A percentile compares a stretch with the other conserved stretches of the same genome.
These are phyloP conservation scores for Chernovozyma sophiae-reginae DNA, from an alignment of 1,139 yeast species.

Conservation along the genomic window DNA sequence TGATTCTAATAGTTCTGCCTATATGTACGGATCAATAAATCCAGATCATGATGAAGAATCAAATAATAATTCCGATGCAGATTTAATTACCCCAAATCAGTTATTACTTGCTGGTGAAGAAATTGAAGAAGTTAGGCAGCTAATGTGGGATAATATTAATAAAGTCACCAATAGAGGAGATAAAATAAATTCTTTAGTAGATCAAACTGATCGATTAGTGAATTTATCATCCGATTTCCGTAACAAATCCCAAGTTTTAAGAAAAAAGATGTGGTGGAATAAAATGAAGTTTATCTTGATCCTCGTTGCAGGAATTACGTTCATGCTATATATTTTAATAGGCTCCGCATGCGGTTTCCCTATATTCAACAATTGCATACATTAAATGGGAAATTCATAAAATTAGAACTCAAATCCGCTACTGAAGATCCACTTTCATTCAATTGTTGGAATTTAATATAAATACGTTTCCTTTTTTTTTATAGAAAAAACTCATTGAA, in stretches of 20 bases:
- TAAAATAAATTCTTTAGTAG: constrained; percentile 66
- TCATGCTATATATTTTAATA: constrained; percentile 37
- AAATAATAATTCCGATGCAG: constrained; percentile 11
- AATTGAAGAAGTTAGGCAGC: constrained; percentile 49
- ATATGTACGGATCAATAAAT: constrained; percentile 32
- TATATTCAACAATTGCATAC: constrained; percentile 27
- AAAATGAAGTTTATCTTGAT: constrained; percentile 43
- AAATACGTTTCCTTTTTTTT: too few species aligned
- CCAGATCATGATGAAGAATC: constrained; percentile 15
- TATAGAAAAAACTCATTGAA: too few species aligned
- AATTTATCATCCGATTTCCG: constrained; percentile 68
- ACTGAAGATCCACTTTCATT: too few species aligned
- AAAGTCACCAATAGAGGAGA: constrained; percentile 78
- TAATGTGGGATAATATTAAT: constrained; percentile 69
- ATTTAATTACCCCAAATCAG: constrained; percentile 35
- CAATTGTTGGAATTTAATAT: too few species aligned
- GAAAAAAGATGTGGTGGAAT: constrained; percentile 65
- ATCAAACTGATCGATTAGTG: constrained; percentile 75
- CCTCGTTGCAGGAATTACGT: constrained; percentile 17
- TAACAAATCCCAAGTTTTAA: constrained; percentile 62
- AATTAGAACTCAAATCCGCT: too few species aligned
- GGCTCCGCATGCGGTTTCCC: constrained; percentile 55
- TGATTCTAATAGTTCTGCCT: constrained; percentile 30
- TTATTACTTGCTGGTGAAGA: constrained; percentile 44
- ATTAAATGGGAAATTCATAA: constrained; percentile 2